Evolutionary conservation across 1,284 basidiomycete genomes (phyloP).

Genomic region (Marasmius tenuissimus): DNA sequence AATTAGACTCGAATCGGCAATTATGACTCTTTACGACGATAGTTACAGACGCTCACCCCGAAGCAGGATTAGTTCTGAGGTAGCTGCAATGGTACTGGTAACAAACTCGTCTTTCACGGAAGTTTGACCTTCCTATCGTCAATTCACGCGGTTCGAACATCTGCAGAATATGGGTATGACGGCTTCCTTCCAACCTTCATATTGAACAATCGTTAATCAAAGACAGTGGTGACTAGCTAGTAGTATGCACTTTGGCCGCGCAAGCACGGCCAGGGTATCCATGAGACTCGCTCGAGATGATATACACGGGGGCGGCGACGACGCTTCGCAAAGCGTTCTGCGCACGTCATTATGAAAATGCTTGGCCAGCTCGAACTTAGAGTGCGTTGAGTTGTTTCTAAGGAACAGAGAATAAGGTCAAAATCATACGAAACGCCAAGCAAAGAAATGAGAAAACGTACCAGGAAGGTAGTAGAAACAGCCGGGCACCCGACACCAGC

Average conservation of each 20-base stretch:
- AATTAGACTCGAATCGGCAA: no score
- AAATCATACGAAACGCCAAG: background rate
- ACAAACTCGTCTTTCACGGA: no score
- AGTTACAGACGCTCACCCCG: no score
- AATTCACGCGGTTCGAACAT: background rate
- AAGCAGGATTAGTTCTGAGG: no score
- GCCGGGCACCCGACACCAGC: slow-evolving; percentile 35
- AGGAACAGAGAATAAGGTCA: background rate
- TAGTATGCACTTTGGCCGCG: background rate
- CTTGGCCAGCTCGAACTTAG: background rate
- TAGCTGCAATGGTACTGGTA: no score
- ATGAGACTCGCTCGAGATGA: background rate
- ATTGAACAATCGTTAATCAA: background rate
- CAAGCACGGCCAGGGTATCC: slow-evolving; percentile 4
- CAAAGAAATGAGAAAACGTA: background rate
- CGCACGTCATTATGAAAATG: no score
- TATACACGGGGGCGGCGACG: no score
- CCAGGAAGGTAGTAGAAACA: background rate
- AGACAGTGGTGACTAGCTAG: background rate
- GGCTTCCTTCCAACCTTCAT: background rate
- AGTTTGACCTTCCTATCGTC: no score
- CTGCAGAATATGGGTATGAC: background rate
- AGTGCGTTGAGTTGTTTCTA: background rate
- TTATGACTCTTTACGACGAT: no score
- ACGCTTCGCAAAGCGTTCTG: no score